A percentile compares a stretch with the other conserved stretches of the same genome.
Evolutionary conservation across 2,329 filamentous ascomycete genomes (phyloP).

Genomic region (Aspergillus terreus): DNA sequence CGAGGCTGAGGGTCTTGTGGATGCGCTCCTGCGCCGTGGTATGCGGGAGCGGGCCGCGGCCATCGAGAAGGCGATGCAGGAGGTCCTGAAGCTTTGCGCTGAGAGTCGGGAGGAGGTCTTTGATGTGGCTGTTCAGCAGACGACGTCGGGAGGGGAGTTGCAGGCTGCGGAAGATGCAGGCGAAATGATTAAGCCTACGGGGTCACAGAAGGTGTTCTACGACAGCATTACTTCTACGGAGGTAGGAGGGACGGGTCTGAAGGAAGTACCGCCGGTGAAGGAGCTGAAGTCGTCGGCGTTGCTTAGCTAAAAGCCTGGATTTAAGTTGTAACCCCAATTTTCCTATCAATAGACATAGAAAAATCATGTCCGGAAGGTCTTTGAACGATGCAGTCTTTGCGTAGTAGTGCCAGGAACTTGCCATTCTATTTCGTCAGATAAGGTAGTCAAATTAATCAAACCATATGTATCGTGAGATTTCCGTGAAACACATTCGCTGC

Average conservation of each 20-base stretch:
- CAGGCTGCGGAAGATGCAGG: conserved; percentile 22
- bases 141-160: conserved; percentile 17
- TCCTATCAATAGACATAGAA: background rate
- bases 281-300: conserved; percentile 39
- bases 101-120: conserved; percentile 70
- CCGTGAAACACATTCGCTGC: background rate
- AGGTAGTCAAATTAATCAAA: background rate
- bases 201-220: background rate
- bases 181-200: background rate
- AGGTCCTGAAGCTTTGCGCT: conserved; percentile 68
- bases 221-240: conserved; percentile 33
- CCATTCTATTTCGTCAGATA: background rate
- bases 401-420: background rate
- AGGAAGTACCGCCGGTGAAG: conserved; percentile 52
- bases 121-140: conserved; percentile 25
- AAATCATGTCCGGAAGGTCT: background rate
- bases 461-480: background rate
- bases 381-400: no score
- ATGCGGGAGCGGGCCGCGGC: conserved; percentile 87
- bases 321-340: background rate
- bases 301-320: conserved; percentile 22
- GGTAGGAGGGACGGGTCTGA: conserved; percentile 27
- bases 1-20: conserved; percentile 71
- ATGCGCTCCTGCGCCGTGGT: conserved; percentile 70
- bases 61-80: conserved; percentile 68